Conservation (phyloP, 306 rosid species). For the Adenanthera pavonina region DNA sequence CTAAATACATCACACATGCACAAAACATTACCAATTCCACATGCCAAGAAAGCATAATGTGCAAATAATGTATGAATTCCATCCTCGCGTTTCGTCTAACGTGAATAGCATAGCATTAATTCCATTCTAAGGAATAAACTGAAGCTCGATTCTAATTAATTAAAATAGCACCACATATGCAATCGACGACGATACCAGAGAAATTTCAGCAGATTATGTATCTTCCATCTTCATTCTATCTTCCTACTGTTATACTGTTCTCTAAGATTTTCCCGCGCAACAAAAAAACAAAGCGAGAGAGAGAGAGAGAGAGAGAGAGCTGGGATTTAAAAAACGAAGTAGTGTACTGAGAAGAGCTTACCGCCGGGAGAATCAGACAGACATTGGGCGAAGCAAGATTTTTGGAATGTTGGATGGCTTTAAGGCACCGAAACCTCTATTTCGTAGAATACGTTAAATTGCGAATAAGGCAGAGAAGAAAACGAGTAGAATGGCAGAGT, state of each 20-base stretch:
- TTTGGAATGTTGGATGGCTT: neutral
- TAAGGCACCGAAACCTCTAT: neutral
- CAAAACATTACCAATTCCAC: slow-evolving; percentile 9
- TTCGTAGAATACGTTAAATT: neutral
- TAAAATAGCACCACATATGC: neutral
- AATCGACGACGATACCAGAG: neutral
- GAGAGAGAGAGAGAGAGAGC: neutral
- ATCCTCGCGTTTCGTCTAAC: neutral
- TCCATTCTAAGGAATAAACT: neutral
- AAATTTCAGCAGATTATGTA: neutral
- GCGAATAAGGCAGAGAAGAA: neutral
- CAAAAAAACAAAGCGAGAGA: neutral
- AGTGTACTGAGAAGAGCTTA: neutral
- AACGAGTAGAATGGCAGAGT: slow-evolving; percentile 31
- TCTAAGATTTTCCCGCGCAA: neutral
- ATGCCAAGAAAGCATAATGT: neutral
- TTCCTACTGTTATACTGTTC: neutral
- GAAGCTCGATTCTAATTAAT: neutral
- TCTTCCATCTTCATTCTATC: neutral
- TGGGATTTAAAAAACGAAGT: neutral
- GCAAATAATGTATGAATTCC: neutral
- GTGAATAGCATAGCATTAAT: neutral
- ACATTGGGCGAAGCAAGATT: neutral
- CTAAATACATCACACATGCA: neutral
- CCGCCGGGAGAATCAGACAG: neutral